A percentile compares a stretch with the other conserved stretches of the same genome.
phyloP scores from a whole-genome alignment of 192 early-diverging fungal genomes.

The Coemansia sp. region DNA sequence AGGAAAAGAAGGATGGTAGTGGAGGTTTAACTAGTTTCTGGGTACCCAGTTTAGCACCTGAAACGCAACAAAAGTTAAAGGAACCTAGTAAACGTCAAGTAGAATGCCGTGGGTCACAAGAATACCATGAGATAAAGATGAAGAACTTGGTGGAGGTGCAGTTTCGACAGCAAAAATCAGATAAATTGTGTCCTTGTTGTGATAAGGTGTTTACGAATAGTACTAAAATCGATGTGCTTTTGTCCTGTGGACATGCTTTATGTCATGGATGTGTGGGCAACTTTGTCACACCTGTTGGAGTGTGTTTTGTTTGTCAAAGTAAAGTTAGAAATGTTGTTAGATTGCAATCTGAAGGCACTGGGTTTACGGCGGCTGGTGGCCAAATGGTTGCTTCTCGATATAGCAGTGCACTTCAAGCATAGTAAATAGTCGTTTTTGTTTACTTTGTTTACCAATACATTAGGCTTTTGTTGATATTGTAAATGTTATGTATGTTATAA shows the following conservation, averaged over 20 bases:
- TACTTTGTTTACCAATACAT: conserved; percentile 5
- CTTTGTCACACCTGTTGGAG: conserved; percentile 23
- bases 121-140: conserved; percentile 16
- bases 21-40: conserved; percentile 37
- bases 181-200: conserved; percentile 45
- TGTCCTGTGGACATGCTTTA: conserved; percentile 36
- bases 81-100: conserved; percentile 11
- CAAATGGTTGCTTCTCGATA: conserved; percentile 43
- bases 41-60: conserved; percentile 35
- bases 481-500: too few relatives aligned
- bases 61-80: background rate
- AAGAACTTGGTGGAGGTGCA: conserved; percentile 24
- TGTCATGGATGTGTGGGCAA: conserved; percentile 40
- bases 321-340: conserved; percentile 15
- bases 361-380: conserved; percentile 39
- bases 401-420: conserved; percentile 37
- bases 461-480: too few relatives aligned
- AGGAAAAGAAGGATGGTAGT: too few relatives aligned
- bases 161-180: conserved; percentile 15
- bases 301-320: conserved; percentile 44
- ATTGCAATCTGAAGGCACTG: conserved; percentile 37
- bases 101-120: conserved; percentile 22
- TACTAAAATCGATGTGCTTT: conserved; percentile 32
- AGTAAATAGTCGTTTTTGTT: background rate
- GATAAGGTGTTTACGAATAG: conserved; percentile 38